These are phyloP conservation scores for Gastrolobium villosum DNA, from an alignment of 306 rosid genomes.

Conservation along the genomic window DNA sequence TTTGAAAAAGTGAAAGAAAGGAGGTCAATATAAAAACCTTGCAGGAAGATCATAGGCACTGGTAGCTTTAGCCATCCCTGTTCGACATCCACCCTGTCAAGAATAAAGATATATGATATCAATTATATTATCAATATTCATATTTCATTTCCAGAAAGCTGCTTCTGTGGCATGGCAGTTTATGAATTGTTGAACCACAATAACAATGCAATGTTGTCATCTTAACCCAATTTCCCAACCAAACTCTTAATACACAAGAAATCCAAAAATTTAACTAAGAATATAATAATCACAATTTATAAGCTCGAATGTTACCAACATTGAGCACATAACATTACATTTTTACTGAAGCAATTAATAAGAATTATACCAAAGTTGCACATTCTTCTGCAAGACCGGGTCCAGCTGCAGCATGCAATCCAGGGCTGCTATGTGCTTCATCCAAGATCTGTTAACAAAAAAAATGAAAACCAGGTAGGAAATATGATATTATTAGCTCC, in stretches of 20 bases:
- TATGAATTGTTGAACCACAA: constrained; percentile 8
- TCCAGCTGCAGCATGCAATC: constrained; percentile 97
- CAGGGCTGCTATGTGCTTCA: constrained; percentile 97
- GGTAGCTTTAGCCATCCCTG: constrained; percentile 98
- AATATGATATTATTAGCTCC: constrained; percentile 33
- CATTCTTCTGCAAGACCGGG: constrained; percentile 99
- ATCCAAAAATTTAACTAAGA: constrained; percentile 19
- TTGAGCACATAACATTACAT: constrained; percentile 3
- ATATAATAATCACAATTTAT: constrained; percentile 8
- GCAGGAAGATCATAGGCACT: constrained; percentile 96
- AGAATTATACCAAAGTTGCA: constrained; percentile 75
- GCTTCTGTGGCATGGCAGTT: constrained; percentile 8
- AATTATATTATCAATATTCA: constrained; percentile 41
- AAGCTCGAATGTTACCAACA: constrained; percentile 25
- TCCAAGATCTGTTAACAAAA: constrained; percentile 78
- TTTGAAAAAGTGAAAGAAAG: constrained; percentile 5
- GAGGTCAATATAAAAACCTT: constrained; percentile 65
- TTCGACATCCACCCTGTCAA: constrained; percentile 96
- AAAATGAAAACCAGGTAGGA: constrained; percentile 44
- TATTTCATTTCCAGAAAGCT: constrained; percentile 40
- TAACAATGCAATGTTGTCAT: neutral
- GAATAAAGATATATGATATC: constrained; percentile 49
- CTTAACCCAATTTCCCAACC: constrained; percentile 30
- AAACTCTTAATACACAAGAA: constrained; percentile 18
- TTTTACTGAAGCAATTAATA: constrained; percentile 37